phyloP scores from a whole-genome alignment of 1,139 yeast species.

The Geotrichum aggregatum region DNA sequence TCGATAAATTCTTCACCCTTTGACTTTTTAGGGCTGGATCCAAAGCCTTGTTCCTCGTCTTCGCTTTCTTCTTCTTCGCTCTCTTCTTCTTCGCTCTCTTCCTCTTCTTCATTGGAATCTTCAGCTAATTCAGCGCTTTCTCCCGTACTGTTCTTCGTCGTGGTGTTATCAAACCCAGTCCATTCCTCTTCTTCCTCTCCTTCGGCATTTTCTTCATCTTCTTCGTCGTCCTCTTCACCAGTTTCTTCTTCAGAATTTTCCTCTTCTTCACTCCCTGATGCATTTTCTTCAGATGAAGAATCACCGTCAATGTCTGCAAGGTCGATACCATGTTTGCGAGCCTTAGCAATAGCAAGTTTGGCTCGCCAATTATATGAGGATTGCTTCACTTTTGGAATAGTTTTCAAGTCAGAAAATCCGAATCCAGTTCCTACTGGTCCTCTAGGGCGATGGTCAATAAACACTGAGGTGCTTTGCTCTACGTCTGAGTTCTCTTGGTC shows the following conservation, averaged over 20 bases:
- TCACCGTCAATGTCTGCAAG: slow-evolving; percentile 44
- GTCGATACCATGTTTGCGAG: slow-evolving; percentile 35
- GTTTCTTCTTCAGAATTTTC: slow-evolving; percentile 28
- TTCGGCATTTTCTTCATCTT: slow-evolving; percentile 24
- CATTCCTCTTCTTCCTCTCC: slow-evolving; percentile 28
- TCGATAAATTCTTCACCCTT: slow-evolving; percentile 49
- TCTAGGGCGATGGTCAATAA: slow-evolving; percentile 69
- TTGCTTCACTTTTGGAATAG: slow-evolving; percentile 45
- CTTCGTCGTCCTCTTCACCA: slow-evolving; percentile 25
- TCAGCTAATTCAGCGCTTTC: slow-evolving; percentile 29
- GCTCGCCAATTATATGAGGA: slow-evolving; percentile 58
- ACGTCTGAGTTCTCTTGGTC: slow-evolving; percentile 25
- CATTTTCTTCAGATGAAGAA: slow-evolving; percentile 29
- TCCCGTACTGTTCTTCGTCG: slow-evolving; percentile 22
- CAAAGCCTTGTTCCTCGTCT: slow-evolving; percentile 28
- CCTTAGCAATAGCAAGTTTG: slow-evolving; percentile 47
- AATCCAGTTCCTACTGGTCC: slow-evolving; percentile 63
- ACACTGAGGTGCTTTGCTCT: slow-evolving; percentile 44
- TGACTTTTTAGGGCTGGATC: slow-evolving; percentile 30
- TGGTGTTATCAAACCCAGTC: slow-evolving; percentile 23
- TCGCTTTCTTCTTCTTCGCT: slow-evolving; percentile 23
- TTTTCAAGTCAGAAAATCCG: slow-evolving; percentile 58
- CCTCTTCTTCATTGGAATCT: slow-evolving; percentile 24
- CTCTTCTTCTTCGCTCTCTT: slow-evolving; percentile 21
- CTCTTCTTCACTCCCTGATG: slow-evolving; percentile 28